Conservation (phyloP, 306 rosid genomes). For the Morella rubra region DNA sequence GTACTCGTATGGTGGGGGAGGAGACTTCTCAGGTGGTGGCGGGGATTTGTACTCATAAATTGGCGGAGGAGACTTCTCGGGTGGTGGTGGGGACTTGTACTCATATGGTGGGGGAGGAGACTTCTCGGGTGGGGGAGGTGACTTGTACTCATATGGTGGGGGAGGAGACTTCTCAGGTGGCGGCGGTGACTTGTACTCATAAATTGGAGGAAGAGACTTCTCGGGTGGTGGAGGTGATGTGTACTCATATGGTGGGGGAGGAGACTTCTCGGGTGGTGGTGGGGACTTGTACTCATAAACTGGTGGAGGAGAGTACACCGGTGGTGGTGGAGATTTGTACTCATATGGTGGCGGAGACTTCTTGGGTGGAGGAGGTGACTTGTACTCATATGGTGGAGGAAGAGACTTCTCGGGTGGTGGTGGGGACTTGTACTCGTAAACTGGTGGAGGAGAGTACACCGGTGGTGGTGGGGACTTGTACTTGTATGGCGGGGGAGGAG, state of each 20-base stretch:
- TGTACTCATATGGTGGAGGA: not conserved
- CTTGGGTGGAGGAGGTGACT: not conserved
- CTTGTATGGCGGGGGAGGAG: not conserved
- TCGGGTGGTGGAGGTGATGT: slow-evolving; percentile 35
- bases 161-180: slow-evolving; percentile 60
- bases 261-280: slow-evolving; percentile 30
- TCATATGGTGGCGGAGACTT: slow-evolving; percentile 22
- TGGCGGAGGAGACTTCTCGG: slow-evolving; percentile 30
- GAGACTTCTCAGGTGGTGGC: slow-evolving; percentile 40
- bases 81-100: slow-evolving; percentile 45
- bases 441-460: not conserved
- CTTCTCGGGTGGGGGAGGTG: slow-evolving; percentile 46
- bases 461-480: slow-evolving; percentile 32
- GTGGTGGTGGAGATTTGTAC: slow-evolving; percentile 38
- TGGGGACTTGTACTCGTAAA: slow-evolving; percentile 22
- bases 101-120: slow-evolving; percentile 23
- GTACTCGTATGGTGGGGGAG: slow-evolving; percentile 46
- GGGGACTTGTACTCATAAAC: slow-evolving; percentile 35
- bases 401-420: not conserved
- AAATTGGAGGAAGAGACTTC: slow-evolving; percentile 34
- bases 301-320: not conserved
- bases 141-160: slow-evolving; percentile 45
- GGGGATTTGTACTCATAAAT: slow-evolving; percentile 47
- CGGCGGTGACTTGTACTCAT: slow-evolving; percentile 40
- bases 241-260: slow-evolving; percentile 30